phyloP scores from a whole-genome alignment of 768 basidiomycete genomes.

The Stropharia rugosoannulata region DNA sequence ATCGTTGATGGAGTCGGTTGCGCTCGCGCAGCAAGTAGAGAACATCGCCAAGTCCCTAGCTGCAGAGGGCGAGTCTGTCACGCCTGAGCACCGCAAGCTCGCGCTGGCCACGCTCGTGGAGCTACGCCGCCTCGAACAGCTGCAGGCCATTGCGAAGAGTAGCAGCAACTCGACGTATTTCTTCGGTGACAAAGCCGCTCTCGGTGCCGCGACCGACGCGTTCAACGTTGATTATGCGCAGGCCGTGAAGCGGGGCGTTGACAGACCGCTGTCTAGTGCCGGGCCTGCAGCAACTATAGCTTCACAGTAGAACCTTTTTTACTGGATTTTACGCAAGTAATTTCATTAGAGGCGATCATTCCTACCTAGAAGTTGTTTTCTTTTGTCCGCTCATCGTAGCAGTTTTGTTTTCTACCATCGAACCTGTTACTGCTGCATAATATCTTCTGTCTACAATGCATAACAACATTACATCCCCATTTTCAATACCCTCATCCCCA shows the following conservation, averaged over 20 bases:
- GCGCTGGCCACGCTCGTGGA: constrained; percentile 46
- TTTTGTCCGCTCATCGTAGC: too few relatives aligned
- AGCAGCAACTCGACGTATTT: constrained; percentile 56
- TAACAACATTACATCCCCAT: too few relatives aligned
- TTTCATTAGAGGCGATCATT: too few relatives aligned
- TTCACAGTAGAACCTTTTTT: too few relatives aligned
- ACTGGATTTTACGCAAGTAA: too few relatives aligned
- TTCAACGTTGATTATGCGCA: constrained; percentile 51
- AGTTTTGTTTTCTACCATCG: too few relatives aligned
- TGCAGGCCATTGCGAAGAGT: constrained; percentile 50
- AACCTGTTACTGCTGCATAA: too few relatives aligned
- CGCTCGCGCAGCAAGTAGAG: constrained; percentile 48
- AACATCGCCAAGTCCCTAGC: constrained; percentile 42
- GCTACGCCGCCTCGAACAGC: constrained; percentile 49
- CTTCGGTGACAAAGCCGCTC: constrained; percentile 44
- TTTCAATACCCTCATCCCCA: too few relatives aligned
- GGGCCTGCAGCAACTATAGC: neutral
- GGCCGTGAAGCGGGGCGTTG: constrained; percentile 34
- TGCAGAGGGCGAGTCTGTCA: constrained; percentile 22
- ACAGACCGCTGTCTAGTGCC: neutral
- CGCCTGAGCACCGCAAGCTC: constrained; percentile 31
- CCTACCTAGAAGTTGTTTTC: too few relatives aligned
- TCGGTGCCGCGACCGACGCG: constrained; percentile 34
- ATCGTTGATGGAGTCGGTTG: constrained; percentile 43
- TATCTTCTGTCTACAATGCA: too few relatives aligned